Percentiles rank a stretch among this genome's conserved stretches.
phyloP scores from a whole-genome alignment of 176 grass and related monocot species.

The Cenchrus fungigraminus region DNA sequence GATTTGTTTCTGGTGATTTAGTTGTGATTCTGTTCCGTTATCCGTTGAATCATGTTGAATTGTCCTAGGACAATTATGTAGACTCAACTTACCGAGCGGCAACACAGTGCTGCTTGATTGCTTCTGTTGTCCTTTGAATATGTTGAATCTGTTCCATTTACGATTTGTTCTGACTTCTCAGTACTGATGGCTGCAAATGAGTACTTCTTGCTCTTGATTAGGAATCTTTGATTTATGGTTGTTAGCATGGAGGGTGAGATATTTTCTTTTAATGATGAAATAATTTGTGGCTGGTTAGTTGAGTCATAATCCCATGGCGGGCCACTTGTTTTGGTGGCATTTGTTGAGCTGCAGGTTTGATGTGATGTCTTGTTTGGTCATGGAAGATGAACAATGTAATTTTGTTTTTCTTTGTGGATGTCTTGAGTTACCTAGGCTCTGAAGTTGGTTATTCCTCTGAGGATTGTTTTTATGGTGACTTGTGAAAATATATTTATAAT shows the following conservation, averaged over 20 bases:
- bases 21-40: not conserved
- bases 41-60: not conserved
- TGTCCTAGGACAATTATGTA: not conserved
- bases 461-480: not conserved
- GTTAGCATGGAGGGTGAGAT: slow-evolving; percentile 31
- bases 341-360: slow-evolving; percentile 34
- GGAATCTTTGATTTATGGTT: slow-evolving; percentile 4
- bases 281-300: slow-evolving; percentile 19
- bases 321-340: slow-evolving; percentile 27
- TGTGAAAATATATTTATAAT: not conserved
- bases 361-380: slow-evolving; percentile 2
- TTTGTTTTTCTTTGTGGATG: not conserved
- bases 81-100: not conserved
- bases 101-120: not conserved
- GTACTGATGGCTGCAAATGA: not conserved
- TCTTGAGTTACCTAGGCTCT: not conserved
- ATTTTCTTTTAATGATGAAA: slow-evolving; percentile 29
- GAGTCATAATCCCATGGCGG: not conserved
- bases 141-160: not conserved
- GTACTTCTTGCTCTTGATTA: slow-evolving; percentile 1
- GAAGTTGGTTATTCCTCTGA: not conserved
- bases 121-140: not conserved
- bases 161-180: not conserved
- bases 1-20: not conserved
- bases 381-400: not conserved